These are phyloP conservation scores for Neocatenulostroma microsporum DNA, from an alignment of 2,329 filamentous ascomycete species.

Conservation along the genomic window DNA sequence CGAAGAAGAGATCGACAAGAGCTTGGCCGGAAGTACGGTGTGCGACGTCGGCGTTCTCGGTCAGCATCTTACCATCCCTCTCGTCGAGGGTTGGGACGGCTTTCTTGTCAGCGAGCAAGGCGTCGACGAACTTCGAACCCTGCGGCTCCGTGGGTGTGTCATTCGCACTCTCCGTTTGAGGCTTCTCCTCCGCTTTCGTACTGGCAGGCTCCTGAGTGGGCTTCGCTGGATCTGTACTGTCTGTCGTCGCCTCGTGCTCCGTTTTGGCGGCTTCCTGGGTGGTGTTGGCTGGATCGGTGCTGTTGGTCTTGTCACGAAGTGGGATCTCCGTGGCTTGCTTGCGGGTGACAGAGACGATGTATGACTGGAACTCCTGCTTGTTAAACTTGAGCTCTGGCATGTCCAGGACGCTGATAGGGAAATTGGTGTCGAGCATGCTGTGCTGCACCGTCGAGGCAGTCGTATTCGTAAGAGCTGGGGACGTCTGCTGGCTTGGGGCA, in stretches of 20 bases:
- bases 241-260: too few relatives aligned
- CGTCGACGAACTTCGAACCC: conserved; percentile 16
- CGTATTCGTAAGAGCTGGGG: too few relatives aligned
- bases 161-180: too few relatives aligned
- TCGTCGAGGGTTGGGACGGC: conserved; percentile 16
- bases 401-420: conserved; percentile 16
- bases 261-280: too few relatives aligned
- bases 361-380: conserved; percentile 13
- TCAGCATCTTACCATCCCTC: conserved; percentile 40
- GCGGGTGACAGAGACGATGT: conserved; percentile 7
- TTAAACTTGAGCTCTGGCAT: conserved; percentile 14
- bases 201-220: neutral
- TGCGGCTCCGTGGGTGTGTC: neutral
- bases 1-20: conserved; percentile 49
- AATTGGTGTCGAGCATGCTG: conserved; percentile 14
- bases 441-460: conserved; percentile 1
- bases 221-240: too few relatives aligned
- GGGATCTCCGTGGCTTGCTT: too few relatives aligned
- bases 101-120: conserved; percentile 10
- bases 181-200: neutral
- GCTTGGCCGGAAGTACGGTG: conserved; percentile 39
- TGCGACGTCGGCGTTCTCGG: conserved; percentile 46
- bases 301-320: neutral
- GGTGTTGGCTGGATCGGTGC: neutral
- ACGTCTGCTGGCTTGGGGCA: too few relatives aligned